phyloP scores from a whole-genome alignment of 176 grass and related monocot genomes.

The Otatea glauca region DNA sequence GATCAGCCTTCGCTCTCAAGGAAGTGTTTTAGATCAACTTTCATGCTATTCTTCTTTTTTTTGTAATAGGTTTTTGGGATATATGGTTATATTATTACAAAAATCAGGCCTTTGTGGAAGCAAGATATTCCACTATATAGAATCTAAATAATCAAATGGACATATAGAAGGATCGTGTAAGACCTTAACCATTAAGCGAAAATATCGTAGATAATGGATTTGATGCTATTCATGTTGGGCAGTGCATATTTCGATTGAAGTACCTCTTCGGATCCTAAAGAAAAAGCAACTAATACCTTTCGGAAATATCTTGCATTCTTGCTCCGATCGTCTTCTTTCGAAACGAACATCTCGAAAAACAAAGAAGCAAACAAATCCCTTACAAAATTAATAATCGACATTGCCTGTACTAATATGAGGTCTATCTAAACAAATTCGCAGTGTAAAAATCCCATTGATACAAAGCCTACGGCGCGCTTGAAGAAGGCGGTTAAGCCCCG shows the following conservation, averaged over 20 bases:
- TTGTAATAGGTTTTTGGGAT: neutral
- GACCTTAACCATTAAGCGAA: neutral
- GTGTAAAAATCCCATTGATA: neutral
- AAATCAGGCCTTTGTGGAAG: neutral
- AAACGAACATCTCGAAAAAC: neutral
- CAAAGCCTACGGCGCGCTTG: neutral
- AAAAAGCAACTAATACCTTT: neutral
- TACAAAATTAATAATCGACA: neutral
- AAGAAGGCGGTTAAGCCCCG: neutral
- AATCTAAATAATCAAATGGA: neutral
- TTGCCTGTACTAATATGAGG: neutral
- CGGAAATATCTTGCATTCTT: neutral
- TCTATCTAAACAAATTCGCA: neutral
- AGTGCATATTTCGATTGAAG: neutral
- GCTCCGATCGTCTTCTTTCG: neutral
- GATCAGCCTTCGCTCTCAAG: conserved; percentile 20
- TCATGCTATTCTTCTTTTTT: neutral
- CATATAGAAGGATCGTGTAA: neutral
- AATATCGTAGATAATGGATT: neutral
- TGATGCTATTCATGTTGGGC: neutral
- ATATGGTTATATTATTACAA: neutral
- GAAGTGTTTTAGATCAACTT: conserved; percentile 30
- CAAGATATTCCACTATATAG: neutral
- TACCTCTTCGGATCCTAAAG: neutral
- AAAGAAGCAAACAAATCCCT: neutral